phyloP scores from a whole-genome alignment of 371 early-diverging fungal genomes.

The Syncephalastrum sp. region DNA sequence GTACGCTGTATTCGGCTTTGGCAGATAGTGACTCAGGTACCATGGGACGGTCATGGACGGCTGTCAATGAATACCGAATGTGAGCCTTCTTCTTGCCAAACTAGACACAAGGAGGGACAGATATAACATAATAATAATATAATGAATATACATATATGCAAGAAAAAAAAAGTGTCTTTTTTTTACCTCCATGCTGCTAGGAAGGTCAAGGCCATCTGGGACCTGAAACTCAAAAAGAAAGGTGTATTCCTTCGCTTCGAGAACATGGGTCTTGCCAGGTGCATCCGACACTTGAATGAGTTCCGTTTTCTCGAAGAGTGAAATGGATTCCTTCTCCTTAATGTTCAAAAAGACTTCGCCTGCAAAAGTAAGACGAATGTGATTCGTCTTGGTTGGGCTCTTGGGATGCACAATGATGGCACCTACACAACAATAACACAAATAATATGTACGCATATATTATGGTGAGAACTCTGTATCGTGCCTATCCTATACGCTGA shows the following conservation, averaged over 20 bases:
- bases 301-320: slow-evolving; percentile 33
- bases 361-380: slow-evolving; percentile 35
- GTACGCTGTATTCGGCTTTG: slow-evolving; percentile 37
- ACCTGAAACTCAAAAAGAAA: slow-evolving; percentile 45
- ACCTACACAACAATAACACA: slow-evolving; percentile 17
- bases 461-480: no score
- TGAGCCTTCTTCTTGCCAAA: slow-evolving; percentile 28
- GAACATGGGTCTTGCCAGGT: slow-evolving; percentile 14
- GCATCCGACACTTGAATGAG: slow-evolving; percentile 20
- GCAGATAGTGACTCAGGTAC: slow-evolving; percentile 43
- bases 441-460: no score
- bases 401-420: slow-evolving; percentile 38
- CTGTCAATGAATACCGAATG: slow-evolving; percentile 40
- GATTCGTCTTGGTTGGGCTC: slow-evolving; percentile 42
- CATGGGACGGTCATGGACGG: slow-evolving; percentile 40
- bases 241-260: slow-evolving; percentile 36
- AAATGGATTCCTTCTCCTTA: slow-evolving; percentile 40
- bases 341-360: slow-evolving; percentile 34
- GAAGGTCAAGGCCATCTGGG: slow-evolving; percentile 36
- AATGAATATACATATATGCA: neutral
- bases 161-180: neutral
- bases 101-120: neutral
- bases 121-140: no score
- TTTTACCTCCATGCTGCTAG: slow-evolving; percentile 50
- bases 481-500: no score